These are phyloP conservation scores for Rhizopus delemar DNA, from an alignment of 371 early-diverging fungal genomes.

Conservation along the genomic window DNA sequence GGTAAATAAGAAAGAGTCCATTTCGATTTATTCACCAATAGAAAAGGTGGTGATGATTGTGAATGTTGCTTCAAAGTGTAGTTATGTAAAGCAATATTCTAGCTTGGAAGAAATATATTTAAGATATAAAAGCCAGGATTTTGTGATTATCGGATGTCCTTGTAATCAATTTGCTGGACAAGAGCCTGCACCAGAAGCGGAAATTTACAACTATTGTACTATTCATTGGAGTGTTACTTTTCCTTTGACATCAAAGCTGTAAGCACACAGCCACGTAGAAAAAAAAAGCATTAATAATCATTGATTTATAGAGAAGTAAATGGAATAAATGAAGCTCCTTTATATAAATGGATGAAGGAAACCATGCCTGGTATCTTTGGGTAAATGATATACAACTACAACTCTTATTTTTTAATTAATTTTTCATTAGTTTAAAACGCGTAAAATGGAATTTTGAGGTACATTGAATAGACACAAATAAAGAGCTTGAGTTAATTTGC, in stretches of 20 bases:
- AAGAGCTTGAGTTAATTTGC: neutral
- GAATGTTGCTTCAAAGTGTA: constrained; percentile 94
- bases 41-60: constrained; percentile 77
- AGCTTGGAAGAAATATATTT: constrained; percentile 79
- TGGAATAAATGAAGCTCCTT: constrained; percentile 70
- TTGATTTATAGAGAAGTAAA: constrained; percentile 66
- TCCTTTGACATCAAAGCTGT: constrained; percentile 83
- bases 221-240: constrained; percentile 74
- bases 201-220: constrained; percentile 70
- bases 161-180: constrained; percentile 87
- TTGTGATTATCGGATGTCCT: constrained; percentile 78
- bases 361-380: constrained; percentile 63
- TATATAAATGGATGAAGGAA: constrained; percentile 75
- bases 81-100: constrained; percentile 85
- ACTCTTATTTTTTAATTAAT: neutral
- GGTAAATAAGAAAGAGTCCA: neutral
- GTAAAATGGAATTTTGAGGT: constrained; percentile 82
- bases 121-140: constrained; percentile 73
- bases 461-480: constrained; percentile 2
- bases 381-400: constrained; percentile 21
- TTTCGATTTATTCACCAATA: neutral
- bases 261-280: neutral
- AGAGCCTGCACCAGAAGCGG: constrained; percentile 32
- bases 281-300: too few species aligned
- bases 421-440: constrained; percentile 44